phyloP scores from a whole-genome alignment of 805 yeast genomes.

The Ogataea wickerhamii region DNA sequence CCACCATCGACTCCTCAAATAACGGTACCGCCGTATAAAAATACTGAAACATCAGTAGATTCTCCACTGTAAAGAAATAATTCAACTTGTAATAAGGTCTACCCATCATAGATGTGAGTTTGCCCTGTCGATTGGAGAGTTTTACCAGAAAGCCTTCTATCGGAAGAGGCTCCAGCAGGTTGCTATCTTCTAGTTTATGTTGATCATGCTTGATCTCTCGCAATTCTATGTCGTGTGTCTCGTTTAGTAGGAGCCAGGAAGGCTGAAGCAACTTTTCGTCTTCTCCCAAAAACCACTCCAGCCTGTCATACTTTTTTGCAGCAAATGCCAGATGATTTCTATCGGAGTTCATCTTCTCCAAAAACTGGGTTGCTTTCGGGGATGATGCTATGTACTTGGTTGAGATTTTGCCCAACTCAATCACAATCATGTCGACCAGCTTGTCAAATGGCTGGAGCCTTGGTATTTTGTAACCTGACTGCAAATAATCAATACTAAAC shows the following conservation, averaged over 20 bases:
- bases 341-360: constrained; percentile 22
- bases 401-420: constrained; percentile 18
- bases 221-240: constrained; percentile 57
- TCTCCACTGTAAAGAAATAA: constrained; percentile 62
- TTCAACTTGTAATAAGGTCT: constrained; percentile 47
- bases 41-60: constrained; percentile 55
- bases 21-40: constrained; percentile 63
- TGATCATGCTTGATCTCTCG: constrained; percentile 45
- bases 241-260: constrained; percentile 40
- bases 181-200: constrained; percentile 24
- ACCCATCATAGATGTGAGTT: constrained; percentile 21
- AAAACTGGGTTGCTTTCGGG: constrained; percentile 11
- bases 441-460: constrained; percentile 34
- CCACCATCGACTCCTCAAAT: constrained; percentile 24
- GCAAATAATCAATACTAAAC: constrained; percentile 2
- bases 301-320: constrained; percentile 66
- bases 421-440: constrained; percentile 36
- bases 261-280: constrained; percentile 40
- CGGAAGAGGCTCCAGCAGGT: constrained; percentile 58
- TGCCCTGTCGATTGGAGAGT: constrained; percentile 50
- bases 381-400: constrained; percentile 5
- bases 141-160: constrained; percentile 78
- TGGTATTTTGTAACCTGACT: constrained; percentile 25
- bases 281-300: constrained; percentile 63
- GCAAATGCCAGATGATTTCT: constrained; percentile 37